Base-by-base conservation (phyloP, 495 filamentous ascomycete genomes). In the Darksidea phi region DNA sequence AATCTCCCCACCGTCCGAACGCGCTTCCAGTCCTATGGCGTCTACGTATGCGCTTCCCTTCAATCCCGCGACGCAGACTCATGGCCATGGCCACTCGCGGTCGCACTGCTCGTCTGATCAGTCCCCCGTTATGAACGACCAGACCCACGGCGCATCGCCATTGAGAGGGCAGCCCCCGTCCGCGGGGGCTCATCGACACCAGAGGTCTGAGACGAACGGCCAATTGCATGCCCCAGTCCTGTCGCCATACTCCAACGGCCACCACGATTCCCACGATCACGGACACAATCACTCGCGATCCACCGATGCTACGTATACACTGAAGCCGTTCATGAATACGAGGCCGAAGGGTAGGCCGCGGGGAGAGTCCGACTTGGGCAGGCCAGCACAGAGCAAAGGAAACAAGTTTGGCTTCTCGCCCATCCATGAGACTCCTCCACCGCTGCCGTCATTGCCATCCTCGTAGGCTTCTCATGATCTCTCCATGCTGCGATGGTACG, bases 301-400 rank as follows among this genome's bases (percentile, higher is more conserved):
- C 18, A 46, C 36, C 64, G 73, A 65, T 47, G 67, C 38, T 70
- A 25, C 47, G 65, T 72, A 56, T 54, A 67, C 50, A 69, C 43
- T 61, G 60, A 75, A 57, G 45, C 67, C n/a, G 64, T 70, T 52
- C 57, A 69, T 43, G 68, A 48, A 28, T 2, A 53, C 67, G 51
- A 45, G 70, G 24, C 71, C 74, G 59, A 52, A 32, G 28, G 57
- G 68, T 60, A 61, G 70, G 26, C 71, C 73, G 15, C 66, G 70
- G 55, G 70, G 70, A 11, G 69, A 71, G 54, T 71, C 66, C 20
- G 69, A 72, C 48, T 48, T 72, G 25, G 67, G 70, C 28, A 66
- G 63, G 1, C 68, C 70, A 24, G 20, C 59, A 23, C 41, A 53
- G 1, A 38, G 55, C 5, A 63, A 43, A 15, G 46, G 57, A 0